Evolutionary conservation across 2,329 filamentous ascomycete genomes (phyloP).

Genomic region (Septoria linicola): DNA sequence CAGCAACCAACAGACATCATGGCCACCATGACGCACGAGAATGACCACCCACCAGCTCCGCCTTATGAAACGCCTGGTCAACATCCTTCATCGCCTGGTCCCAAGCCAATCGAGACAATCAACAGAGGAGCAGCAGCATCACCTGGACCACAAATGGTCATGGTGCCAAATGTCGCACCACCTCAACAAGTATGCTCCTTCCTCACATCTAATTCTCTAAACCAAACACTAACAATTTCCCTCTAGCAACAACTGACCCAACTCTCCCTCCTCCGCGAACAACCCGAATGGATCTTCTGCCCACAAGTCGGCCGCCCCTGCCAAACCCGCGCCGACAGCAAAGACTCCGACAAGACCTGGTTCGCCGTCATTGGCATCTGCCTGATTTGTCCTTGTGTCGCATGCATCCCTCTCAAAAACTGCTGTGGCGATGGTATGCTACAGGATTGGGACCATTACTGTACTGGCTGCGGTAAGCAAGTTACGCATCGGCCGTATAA

Average conservation of each 20-base stretch:
- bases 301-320: constrained; percentile 6
- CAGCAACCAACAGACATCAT: not conserved
- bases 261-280: constrained; percentile 11
- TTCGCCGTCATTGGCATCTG: constrained; percentile 11
- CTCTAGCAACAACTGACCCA: constrained; percentile 4
- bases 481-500: constrained; percentile 18
- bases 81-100: not conserved
- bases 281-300: constrained; percentile 14
- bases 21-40: not conserved
- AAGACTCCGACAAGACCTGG: constrained; percentile 19
- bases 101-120: constrained; percentile 3
- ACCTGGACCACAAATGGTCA: constrained; percentile 14
- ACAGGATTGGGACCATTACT: constrained; percentile 21
- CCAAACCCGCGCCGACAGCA: constrained; percentile 16
- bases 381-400: constrained; percentile 15
- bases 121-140: not conserved
- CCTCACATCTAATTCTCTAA: not conserved
- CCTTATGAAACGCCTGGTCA: constrained; percentile 2
- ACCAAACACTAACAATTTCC: not conserved
- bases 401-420: constrained; percentile 16
- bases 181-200: constrained; percentile 7
- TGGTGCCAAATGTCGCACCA: constrained; percentile 14
- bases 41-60: constrained; percentile 1
- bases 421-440: constrained; percentile 19
- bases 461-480: constrained; percentile 20